phyloP scores from a whole-genome alignment of 805 yeast species.

The Nakazawaea wyomingensis region DNA sequence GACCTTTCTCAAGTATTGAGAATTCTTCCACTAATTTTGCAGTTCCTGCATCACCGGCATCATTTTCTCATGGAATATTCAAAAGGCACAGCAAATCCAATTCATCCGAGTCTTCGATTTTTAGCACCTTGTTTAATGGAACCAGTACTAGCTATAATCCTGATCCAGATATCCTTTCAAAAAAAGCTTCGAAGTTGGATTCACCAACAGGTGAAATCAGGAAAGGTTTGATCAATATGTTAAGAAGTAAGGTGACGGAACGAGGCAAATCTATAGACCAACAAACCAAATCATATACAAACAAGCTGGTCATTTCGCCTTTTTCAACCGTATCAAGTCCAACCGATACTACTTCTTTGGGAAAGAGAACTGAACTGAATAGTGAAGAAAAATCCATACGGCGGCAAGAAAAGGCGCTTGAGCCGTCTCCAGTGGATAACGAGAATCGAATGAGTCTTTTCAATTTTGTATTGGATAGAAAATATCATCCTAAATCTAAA shows the following conservation, averaged over 20 bases:
- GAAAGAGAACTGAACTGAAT: background rate
- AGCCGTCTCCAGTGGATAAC: background rate
- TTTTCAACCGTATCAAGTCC: conserved; percentile 7
- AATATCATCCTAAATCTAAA: conserved; percentile 33
- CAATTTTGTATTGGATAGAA: conserved; percentile 25
- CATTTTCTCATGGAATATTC: conserved; percentile 43
- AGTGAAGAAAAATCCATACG: background rate
- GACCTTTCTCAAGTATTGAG: conserved; percentile 36
- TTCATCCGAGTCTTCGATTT: conserved; percentile 49
- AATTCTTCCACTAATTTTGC: conserved; percentile 19
- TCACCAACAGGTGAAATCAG: conserved; percentile 9
- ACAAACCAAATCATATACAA: background rate
- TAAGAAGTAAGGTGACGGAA: conserved; percentile 8
- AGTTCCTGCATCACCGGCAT: conserved; percentile 28
- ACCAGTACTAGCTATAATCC: conserved; percentile 25
- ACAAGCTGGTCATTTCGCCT: background rate
- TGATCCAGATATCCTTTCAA: conserved; percentile 19
- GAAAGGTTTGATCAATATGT: conserved; percentile 9
- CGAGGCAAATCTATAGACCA: conserved; percentile 1
- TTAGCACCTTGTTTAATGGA: conserved; percentile 33
- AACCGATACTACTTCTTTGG: background rate
- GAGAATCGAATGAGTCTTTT: conserved; percentile 1
- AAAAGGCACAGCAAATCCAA: conserved; percentile 61
- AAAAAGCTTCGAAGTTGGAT: conserved; percentile 19
- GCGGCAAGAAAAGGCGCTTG: background rate